Percentiles rank a stretch among this genome's conserved stretches.
phyloP scores from a whole-genome alignment of 768 basidiomycete genomes.

The Inosperma sp. region DNA sequence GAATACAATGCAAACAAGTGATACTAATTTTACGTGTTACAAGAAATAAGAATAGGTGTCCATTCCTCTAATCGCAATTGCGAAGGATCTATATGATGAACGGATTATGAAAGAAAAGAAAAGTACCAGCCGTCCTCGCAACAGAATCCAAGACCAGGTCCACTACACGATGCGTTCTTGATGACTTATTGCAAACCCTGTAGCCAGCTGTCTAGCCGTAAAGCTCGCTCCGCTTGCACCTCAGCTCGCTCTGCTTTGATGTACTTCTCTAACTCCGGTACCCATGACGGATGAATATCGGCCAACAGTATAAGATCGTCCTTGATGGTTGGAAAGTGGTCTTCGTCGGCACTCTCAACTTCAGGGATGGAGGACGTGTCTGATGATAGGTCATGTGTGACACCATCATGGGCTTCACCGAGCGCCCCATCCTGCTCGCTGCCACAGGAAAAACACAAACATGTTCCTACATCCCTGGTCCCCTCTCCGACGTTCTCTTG shows the following conservation, averaged over 20 bases:
- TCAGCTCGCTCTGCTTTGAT: neutral
- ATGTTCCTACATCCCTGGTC: neutral
- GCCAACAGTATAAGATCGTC: neutral
- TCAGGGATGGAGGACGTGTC: too few relatives aligned
- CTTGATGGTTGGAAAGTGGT: neutral
- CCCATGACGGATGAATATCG: conserved; percentile 3
- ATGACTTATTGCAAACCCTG: neutral
- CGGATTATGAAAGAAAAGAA: too few relatives aligned
- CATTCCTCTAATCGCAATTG: too few relatives aligned
- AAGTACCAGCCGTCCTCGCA: too few relatives aligned
- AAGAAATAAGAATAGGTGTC: too few relatives aligned
- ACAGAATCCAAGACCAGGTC: too few relatives aligned
- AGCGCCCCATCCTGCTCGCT: neutral
- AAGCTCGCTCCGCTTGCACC: neutral
- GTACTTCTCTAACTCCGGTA: conserved; percentile 5
- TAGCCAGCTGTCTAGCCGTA: conserved; percentile 3
- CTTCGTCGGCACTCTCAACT: neutral
- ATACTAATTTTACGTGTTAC: too few relatives aligned
- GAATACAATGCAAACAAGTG: too few relatives aligned
- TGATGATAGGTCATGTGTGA: too few relatives aligned
- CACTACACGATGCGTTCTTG: neutral
- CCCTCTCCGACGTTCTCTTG: neutral
- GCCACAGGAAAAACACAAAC: neutral
- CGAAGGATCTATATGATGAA: too few relatives aligned
- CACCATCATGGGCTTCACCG: neutral